Base-by-base conservation (phyloP, 192 early-diverging fungal genomes). In the Dissophora ornata region DNA sequence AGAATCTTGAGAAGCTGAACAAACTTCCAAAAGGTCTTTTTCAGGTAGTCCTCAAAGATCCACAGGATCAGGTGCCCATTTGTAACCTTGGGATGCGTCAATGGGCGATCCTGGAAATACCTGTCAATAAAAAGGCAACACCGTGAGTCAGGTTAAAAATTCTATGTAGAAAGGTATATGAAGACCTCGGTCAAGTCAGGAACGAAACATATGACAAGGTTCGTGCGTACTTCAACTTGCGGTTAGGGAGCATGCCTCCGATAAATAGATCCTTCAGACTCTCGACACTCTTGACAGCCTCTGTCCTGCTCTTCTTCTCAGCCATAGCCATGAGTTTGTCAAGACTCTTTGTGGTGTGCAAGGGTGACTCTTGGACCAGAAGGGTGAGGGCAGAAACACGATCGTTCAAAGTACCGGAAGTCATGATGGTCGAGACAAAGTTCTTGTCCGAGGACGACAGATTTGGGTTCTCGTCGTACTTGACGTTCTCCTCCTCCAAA, bases 11-110 rank as follows among this genome's bases (percentile, higher is more conserved):
- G 82, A n/a, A 90, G 57, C 74, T 91, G 87, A 42, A 99, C 87
- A 67, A 97, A 91, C 26, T 97, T 93, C 83, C 93, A 97, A 84
- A 96, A 97, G 5, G 83, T 69, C 53, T 91, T 92, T 81, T 99
- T 99, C 46, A 99, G 78, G 57, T 85, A 84, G 83, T 98, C 96
- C 84, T 99, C 97, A 83, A 93, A 99, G 36, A 86, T 90, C 96
- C 96, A 99, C 52, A 93, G 51, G 18, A 97, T 85, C 74, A 96
- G 84, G 81, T 99, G 95, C 62, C 82, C 71, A 34, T 84, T 80
- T 6, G 85, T 87, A 7, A 92, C 87, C 9, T 86, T 70, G 12
- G 67, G 62, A 18, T 88, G 85, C 11, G 81, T 74, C 22, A 95
- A 66, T 34, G 91, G 94, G 80, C 93, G 93, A 80, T 99, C 97